Evolutionary conservation across 495 filamentous ascomycete species (phyloP), one percentile per base, ranked within the genome.

Genomic region (Neurospora terricola): DNA sequence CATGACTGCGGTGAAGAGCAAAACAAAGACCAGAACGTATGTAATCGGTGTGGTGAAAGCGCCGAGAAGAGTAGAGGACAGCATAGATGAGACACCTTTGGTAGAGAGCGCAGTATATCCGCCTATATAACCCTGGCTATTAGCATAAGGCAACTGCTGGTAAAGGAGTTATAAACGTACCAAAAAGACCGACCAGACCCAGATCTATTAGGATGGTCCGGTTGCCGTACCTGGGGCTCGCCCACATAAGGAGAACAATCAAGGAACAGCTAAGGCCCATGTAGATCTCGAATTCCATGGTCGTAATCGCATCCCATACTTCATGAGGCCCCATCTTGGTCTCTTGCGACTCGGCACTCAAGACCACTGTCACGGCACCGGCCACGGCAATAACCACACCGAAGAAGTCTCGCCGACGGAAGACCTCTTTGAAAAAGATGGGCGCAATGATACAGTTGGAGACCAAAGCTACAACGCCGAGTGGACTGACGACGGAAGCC

Each of bases 371-470:
- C 16, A 97, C 94, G n/a, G 93, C 94, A 38, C 96, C 96, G 48
- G 84, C 89, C 54, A 97, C 88, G 34, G 95, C 90, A 72, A 97
- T 84, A 37, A 97, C 75, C 3, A 99, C 95, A 38, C 96, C 96
- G 84, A 93, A 90, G 38, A 93, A 88, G 80, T 99, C 96, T n/a
- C 92, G 90, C 73, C 82, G 84, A 34, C 96, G 90, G 76, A 98
- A 96, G 66, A 85, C 83, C 81, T 99, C 96, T 76, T 97, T 95
- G 75, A 99, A 88, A 83, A 99, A 86, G 76, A 94, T 89, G 37
- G 96, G 96, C 9, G 96, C 96, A 80, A 99, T 96, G 69, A 98
- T 87, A 79, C 96, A 98, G 81, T 99, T 99, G 68, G 94, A 97
- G 34, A 99, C 90, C 73, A 99, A 83, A 4, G 96, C 96, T 0